Evolutionary conservation across 2,329 filamentous ascomycete species (phyloP), one percentile per base, ranked within the genome.

Genomic region (Colletotrichum viniferum): DNA sequence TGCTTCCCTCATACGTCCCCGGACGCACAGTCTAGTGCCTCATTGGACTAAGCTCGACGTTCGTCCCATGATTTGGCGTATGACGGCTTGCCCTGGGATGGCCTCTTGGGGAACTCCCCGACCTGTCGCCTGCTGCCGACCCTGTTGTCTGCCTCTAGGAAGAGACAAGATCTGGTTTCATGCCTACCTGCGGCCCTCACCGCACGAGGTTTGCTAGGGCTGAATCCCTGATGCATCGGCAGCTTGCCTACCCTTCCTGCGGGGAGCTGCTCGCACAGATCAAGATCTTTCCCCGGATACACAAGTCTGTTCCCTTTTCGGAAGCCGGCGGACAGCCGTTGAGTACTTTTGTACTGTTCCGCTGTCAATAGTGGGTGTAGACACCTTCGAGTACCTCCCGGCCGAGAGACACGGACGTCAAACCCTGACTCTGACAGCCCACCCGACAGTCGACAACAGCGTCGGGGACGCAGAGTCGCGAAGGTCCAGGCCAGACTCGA

Each of bases 391-490:
- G 32, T 34, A 66, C n/a, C 28, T 60, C 56, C 55, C 64, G 36
- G 64, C 60, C 56, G 63, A 68, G 36, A 60, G 14, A 30, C 69
- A 69, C 48, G 43, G 63, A 68, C 64, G 24, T 24, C 21, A 36
- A 26, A 36, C 63, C 69, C 69, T 24, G 73, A 65, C 63, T 8
- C 16, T 28, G 28, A n/a, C 16, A 28, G 13, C 18, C 21, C 63
- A 5, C 18, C 26, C 58, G 21, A 16, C 21, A 10, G 8, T 18
- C 21, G 10, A 52, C 63, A 21, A 18, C 58, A 64, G 48, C 70
- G 28, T 76, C 73, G 69, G 69, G 69, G 69, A 76, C 69, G 73
- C 73, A 69, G 18, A 12, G 43, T 58, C 34, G 34, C 34, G 58
- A 72, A 32, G 28, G 63, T 21, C 69, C 36, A 28, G 63, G 16